Evolutionary conservation across 306 rosid genomes (phyloP), one percentile per base, ranked within the genome.

Genomic region (Casuarina equisetifolia): DNA sequence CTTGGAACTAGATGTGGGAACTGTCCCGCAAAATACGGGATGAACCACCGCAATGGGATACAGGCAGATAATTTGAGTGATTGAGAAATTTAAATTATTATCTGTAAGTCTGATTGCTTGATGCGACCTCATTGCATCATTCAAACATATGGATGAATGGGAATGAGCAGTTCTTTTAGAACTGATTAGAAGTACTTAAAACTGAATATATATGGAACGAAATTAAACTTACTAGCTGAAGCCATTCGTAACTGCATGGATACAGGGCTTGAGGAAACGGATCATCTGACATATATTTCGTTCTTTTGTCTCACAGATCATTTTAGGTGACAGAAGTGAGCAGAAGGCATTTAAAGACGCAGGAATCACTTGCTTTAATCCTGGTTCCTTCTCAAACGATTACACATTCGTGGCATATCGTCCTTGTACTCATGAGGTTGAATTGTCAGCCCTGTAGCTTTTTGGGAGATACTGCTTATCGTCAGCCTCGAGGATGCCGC

Each of bases 271-370:
- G 59, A 69, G 32, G 32, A 25, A 74, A 76, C 13, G 16, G 78
- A 71, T 83, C 76, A 79, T 68, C 51, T 69, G 68, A 66, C 12
- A 11, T 35, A 66, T 80, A 76, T 77, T 77, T 35, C 11, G 10
- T 25, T 78, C 39, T 66, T 51, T 73, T 75, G 77, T 84, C 49
- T 69, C 81, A 76, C 92, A 92, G 97, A 90, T 94, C 81, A 88
- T 90, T 17, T 76, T 90, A 59, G 97, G 93, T 74, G 97, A 94
- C 80, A 92, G 88, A 84, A 94, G 98, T 71, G 84, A 78, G 79
- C 97, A 90, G 78, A 93, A 92, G 78, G 97, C 97, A 50, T 94
- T 92, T 86, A 92, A 92, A 78, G 89, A 92, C 90, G 91, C 91
- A 62, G 98, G 97, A 84, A 91, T 88, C 74, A 88, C 97, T 75